A percentile compares a stretch with the other conserved stretches of the same genome.
phyloP scores from a whole-genome alignment of 2,329 filamentous ascomycete genomes.

The Alternaria hordeiaustralica region DNA sequence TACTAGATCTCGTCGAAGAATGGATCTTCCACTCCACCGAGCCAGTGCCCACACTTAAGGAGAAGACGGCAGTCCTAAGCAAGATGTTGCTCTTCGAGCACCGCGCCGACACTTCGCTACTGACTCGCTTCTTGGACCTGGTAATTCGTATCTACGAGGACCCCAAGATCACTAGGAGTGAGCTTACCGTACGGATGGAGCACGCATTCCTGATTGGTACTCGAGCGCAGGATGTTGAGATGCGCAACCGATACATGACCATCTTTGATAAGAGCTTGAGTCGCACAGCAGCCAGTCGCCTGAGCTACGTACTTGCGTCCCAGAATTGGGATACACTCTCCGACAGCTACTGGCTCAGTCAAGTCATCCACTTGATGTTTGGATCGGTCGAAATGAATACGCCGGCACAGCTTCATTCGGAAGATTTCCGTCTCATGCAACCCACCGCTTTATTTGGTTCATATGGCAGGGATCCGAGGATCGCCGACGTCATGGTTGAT shows the following conservation, averaged over 20 bases:
- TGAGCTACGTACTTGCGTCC: slow-evolving; percentile 85
- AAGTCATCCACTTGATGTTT: slow-evolving; percentile 91
- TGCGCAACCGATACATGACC: slow-evolving; percentile 94
- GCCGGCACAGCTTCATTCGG: slow-evolving; percentile 76
- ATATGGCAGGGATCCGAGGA: slow-evolving; percentile 73
- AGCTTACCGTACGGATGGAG: slow-evolving; percentile 95
- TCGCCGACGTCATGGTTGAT: slow-evolving; percentile 74
- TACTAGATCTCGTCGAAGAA: slow-evolving; percentile 88
- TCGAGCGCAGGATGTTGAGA: slow-evolving; percentile 89
- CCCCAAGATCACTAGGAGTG: slow-evolving; percentile 90
- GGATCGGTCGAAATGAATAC: slow-evolving; percentile 87
- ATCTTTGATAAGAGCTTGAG: slow-evolving; percentile 96
- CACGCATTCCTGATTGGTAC: slow-evolving; percentile 98
- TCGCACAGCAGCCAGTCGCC: slow-evolving; percentile 85
- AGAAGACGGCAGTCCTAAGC: slow-evolving; percentile 97
- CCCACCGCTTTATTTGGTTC: slow-evolving; percentile 75
- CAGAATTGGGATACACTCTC: slow-evolving; percentile 97
- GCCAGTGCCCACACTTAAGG: slow-evolving; percentile 95
- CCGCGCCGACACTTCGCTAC: slow-evolving; percentile 78
- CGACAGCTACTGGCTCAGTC: slow-evolving; percentile 96
- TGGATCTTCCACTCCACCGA: slow-evolving; percentile 98
- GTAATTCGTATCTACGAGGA: slow-evolving; percentile 99
- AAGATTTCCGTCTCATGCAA: slow-evolving; percentile 82
- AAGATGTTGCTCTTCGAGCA: slow-evolving; percentile 98
- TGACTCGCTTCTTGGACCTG: slow-evolving; percentile 92